These are phyloP conservation scores for Candida pini DNA, from an alignment of 805 yeast genomes.

Conservation along the genomic window DNA sequence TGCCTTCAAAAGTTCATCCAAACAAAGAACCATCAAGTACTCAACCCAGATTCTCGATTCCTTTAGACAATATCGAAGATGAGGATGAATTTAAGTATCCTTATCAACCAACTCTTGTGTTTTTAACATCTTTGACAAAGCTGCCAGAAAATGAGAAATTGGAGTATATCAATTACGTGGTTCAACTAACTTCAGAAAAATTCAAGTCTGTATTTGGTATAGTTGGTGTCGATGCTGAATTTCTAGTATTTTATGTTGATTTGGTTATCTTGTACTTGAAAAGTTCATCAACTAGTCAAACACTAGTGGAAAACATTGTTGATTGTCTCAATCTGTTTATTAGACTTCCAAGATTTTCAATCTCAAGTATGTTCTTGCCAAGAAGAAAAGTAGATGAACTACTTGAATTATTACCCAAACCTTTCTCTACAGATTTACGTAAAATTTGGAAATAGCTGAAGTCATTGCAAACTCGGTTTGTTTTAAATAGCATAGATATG, in stretches of 20 bases:
- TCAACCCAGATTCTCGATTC: too few species aligned
- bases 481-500: background rate
- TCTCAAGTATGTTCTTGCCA: conserved; percentile 32
- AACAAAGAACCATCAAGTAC: too few species aligned
- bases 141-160: conserved; percentile 25
- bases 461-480: background rate
- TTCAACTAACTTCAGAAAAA: conserved; percentile 23
- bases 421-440: conserved; percentile 7
- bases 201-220: conserved; percentile 30
- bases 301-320: conserved; percentile 18
- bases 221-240: conserved; percentile 46
- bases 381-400: conserved; percentile 12
- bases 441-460: conserved; percentile 9
- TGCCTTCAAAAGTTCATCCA: too few species aligned
- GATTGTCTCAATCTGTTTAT: conserved; percentile 25
- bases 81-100: conserved; percentile 5
- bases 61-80: too few species aligned
- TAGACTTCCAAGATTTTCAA: conserved; percentile 30
- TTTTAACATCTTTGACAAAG: conserved; percentile 34
- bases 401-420: conserved; percentile 3
- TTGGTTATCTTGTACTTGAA: conserved; percentile 28
- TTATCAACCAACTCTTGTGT: conserved; percentile 41
- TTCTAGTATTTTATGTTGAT: conserved; percentile 42
- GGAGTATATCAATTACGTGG: conserved; percentile 33
- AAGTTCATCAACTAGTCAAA: conserved; percentile 9